A percentile compares a stretch with the other conserved stretches of the same genome.
These are phyloP conservation scores for Populus tremula DNA, from an alignment of 345 rosid genomes.

Conservation along the genomic window DNA sequence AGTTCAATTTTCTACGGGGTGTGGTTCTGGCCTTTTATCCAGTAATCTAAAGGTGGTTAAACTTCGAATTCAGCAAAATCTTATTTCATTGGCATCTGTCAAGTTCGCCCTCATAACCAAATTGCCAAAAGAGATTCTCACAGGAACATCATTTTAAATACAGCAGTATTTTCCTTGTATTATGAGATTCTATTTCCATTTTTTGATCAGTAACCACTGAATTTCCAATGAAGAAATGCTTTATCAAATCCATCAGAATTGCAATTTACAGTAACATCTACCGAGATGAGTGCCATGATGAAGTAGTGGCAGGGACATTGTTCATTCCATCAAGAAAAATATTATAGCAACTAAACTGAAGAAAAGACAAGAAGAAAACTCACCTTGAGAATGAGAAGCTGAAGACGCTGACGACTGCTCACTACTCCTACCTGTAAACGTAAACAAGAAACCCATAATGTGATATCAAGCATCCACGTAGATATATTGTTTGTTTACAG, in stretches of 20 bases:
- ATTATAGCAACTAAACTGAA: neutral
- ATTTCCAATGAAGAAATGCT: neutral
- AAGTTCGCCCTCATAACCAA: neutral
- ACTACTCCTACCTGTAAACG: conserved; percentile 30
- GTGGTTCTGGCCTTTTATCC: neutral
- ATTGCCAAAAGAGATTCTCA: neutral
- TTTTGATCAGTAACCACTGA: neutral
- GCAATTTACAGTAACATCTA: neutral
- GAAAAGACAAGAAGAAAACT: neutral
- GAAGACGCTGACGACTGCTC: conserved; percentile 41
- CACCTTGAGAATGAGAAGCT: conserved; percentile 51
- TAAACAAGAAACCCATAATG: neutral
- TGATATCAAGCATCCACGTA: neutral
- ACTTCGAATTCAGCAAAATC: neutral
- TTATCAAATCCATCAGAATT: neutral
- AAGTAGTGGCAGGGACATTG: neutral
- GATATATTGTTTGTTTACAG: neutral
- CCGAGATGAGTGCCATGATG: neutral
- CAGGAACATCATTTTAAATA: neutral
- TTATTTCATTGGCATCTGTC: neutral
- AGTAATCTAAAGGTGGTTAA: neutral
- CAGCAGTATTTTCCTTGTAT: neutral
- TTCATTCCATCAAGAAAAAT: neutral
- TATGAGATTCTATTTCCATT: neutral
- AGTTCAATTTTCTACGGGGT: neutral